Conservation (phyloP, 2,329 filamentous ascomycete species). For the Sphaerostilbella broomeana region DNA sequence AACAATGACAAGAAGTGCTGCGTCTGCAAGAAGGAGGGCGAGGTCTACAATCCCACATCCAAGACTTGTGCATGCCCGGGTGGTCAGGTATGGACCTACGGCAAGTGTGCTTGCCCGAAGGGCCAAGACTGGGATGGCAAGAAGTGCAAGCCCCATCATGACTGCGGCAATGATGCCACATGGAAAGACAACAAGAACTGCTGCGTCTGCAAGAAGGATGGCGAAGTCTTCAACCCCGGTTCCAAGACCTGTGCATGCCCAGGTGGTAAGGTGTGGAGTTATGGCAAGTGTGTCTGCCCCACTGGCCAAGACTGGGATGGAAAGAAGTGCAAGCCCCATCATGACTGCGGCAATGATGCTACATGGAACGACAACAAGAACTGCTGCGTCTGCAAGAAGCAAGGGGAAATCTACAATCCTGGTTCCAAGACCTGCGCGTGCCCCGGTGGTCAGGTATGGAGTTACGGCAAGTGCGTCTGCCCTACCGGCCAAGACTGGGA, state of each 20-base stretch:
- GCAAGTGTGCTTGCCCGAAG: slow-evolving; percentile 1
- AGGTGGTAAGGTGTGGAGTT: neutral
- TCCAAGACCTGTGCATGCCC: slow-evolving; percentile 5
- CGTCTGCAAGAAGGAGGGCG: slow-evolving; percentile 5
- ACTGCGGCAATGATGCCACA: slow-evolving; percentile 2
- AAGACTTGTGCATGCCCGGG: slow-evolving; percentile 7
- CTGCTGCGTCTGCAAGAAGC: slow-evolving; percentile 10
- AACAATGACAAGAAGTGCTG: slow-evolving; percentile 5
- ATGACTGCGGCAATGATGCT: slow-evolving; percentile 9
- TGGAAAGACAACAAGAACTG: neutral
- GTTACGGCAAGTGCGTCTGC: slow-evolving; percentile 5
- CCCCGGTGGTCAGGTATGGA: slow-evolving; percentile 5
- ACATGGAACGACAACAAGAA: neutral
- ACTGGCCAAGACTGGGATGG: neutral
- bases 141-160: neutral
- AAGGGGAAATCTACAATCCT: slow-evolving; percentile 5
- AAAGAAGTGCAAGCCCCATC: neutral
- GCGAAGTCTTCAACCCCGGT: neutral
- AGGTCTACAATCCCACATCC: slow-evolving; percentile 4
- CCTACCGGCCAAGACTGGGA: neutral
- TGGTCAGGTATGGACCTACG: slow-evolving; percentile 1
- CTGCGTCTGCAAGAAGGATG: slow-evolving; percentile 8
- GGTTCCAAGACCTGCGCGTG: slow-evolving; percentile 11
- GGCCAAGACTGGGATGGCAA: slow-evolving; percentile 8
- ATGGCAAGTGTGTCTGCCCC: neutral